phyloP scores from a whole-genome alignment of 1,284 basidiomycete genomes.

The Ustilago trichophora region DNA sequence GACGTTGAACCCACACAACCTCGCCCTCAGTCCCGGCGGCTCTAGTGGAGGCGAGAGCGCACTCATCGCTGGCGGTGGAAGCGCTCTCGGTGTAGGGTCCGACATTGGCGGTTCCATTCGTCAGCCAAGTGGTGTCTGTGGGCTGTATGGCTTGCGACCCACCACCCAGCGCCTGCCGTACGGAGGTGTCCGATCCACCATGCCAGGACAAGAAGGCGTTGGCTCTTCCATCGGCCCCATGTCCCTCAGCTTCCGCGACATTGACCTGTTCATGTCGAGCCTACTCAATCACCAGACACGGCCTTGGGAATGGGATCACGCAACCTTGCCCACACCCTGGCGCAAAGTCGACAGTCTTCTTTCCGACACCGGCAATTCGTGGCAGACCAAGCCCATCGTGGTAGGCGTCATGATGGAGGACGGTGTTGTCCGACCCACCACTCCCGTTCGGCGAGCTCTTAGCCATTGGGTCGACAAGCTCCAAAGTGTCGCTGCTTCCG shows the following conservation, averaged over 20 bases:
- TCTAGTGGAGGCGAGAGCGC: conserved; percentile 50
- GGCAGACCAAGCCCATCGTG: conserved; percentile 10
- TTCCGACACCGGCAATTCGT: too few species aligned
- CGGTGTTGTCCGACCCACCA: conserved; percentile 28
- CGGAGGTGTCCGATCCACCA: conserved; percentile 31
- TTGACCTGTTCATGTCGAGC: conserved; percentile 42
- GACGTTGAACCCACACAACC: conserved; percentile 50
- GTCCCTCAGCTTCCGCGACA: conserved; percentile 22
- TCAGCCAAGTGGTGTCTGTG: conserved; percentile 38
- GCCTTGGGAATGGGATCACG: conserved; percentile 34
- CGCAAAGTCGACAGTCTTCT: conserved; percentile 23
- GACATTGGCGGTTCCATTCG: conserved; percentile 50
- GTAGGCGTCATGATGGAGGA: conserved; percentile 41
- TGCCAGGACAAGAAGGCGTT: conserved; percentile 48
- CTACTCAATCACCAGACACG: conserved; percentile 29
- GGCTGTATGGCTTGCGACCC: conserved; percentile 44
- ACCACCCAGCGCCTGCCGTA: conserved; percentile 37
- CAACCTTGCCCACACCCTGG: conserved; percentile 23
- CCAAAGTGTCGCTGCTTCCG: too few species aligned
- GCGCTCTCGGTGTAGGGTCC: conserved; percentile 35
- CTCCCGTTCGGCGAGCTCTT: conserved; percentile 27
- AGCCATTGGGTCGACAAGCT: conserved; percentile 29
- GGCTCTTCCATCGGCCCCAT: conserved; percentile 37
- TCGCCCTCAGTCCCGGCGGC: conserved; percentile 47
- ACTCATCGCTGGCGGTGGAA: conserved; percentile 27